Percentiles rank a stretch among this genome's conserved stretches.
phyloP scores from a whole-genome alignment of 1,284 basidiomycete species.

The Ustilago lituana region DNA sequence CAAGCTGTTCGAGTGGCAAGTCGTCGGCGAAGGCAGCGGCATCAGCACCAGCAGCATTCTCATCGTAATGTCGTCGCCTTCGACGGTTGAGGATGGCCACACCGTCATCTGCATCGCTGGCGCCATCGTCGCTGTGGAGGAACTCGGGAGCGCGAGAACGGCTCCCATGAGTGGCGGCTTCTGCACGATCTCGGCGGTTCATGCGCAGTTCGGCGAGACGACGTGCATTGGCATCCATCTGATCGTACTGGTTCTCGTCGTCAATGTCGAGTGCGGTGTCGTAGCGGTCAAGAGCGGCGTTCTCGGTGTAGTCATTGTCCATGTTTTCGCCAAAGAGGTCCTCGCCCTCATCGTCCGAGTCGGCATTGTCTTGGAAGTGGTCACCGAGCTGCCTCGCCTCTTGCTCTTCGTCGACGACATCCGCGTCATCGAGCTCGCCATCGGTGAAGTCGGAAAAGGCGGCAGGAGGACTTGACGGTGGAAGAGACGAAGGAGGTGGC shows the following conservation, averaged over 20 bases:
- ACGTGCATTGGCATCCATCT: constrained; percentile 78
- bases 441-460: constrained; percentile 64
- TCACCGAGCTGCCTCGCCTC: constrained; percentile 66
- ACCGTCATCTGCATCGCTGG: constrained; percentile 66
- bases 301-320: constrained; percentile 84
- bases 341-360: constrained; percentile 78
- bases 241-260: constrained; percentile 79
- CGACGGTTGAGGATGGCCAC: constrained; percentile 65
- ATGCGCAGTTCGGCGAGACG: constrained; percentile 87
- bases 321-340: constrained; percentile 87
- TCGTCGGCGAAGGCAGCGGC: constrained; percentile 76
- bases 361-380: constrained; percentile 75
- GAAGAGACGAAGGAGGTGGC: constrained; percentile 60
- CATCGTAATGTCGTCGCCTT: constrained; percentile 69
- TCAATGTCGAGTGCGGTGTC: constrained; percentile 82
- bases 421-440: constrained; percentile 46
- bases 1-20: constrained; percentile 91
- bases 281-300: constrained; percentile 85
- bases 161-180: constrained; percentile 71
- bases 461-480: constrained; percentile 61
- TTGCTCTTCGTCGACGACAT: constrained; percentile 61
- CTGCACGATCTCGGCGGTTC: constrained; percentile 84
- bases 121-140: constrained; percentile 76
- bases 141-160: constrained; percentile 84
- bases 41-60: constrained; percentile 71